phyloP scores from a whole-genome alignment of 176 grass and related monocot species.

The Triticum monococcum region DNA sequence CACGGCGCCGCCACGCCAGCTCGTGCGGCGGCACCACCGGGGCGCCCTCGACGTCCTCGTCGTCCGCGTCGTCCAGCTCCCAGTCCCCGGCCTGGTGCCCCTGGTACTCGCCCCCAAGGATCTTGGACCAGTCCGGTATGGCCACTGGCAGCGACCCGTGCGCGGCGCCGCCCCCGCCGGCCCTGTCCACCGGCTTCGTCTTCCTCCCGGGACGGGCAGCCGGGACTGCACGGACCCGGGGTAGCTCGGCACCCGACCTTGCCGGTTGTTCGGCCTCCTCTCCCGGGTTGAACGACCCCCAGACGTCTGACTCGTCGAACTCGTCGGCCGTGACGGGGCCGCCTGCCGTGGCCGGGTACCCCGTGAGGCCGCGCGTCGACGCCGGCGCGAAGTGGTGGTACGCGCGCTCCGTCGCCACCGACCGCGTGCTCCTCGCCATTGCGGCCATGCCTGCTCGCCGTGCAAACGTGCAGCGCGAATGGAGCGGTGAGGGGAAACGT shows the following conservation, averaged over 20 bases:
- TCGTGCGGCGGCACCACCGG: conserved; percentile 71
- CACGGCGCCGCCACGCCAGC: conserved; percentile 55
- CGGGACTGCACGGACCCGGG: background rate
- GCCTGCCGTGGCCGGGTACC: background rate
- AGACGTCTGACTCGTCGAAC: conserved; percentile 87
- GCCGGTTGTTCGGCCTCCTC: background rate
- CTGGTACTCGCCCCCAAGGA: conserved; percentile 55
- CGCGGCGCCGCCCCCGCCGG: background rate
- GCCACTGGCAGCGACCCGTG: conserved; percentile 68
- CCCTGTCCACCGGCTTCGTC: background rate
- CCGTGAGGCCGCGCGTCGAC: background rate
- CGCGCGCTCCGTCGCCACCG: conserved; percentile 42
- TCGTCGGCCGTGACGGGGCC: conserved; percentile 26
- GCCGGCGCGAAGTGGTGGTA: conserved; percentile 51
- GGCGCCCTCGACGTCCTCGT: conserved; percentile 23
- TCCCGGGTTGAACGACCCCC: conserved; percentile 31
- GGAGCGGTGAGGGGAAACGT: background rate
- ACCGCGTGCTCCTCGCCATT: conserved; percentile 52
- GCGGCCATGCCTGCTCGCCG: background rate
- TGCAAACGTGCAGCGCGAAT: background rate
- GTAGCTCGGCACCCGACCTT: background rate
- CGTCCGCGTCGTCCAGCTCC: conserved; percentile 49
- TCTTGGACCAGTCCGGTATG: conserved; percentile 96
- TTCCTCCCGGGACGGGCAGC: background rate
- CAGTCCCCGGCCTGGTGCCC: conserved; percentile 7